A percentile compares a stretch with the other conserved stretches of the same genome.
Evolutionary conservation across 1,139 yeast species (phyloP).

Genomic region (Protomyces gravidus): DNA sequence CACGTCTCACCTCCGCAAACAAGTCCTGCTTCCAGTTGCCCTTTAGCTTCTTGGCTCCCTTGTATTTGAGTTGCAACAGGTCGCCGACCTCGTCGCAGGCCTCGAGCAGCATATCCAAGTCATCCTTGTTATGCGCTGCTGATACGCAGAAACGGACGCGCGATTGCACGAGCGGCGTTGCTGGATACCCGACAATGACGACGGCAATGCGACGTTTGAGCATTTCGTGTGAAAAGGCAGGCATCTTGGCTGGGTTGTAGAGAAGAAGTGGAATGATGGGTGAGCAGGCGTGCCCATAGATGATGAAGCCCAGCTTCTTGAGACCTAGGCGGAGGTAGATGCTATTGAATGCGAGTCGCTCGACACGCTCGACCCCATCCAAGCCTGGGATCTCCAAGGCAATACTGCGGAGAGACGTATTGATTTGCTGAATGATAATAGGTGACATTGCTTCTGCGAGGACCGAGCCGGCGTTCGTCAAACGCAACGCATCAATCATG

Average conservation of each 20-base stretch:
- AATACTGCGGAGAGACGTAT: constrained; percentile 71
- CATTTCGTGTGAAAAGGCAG: constrained; percentile 80
- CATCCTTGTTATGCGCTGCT: constrained; percentile 87
- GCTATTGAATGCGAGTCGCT: constrained; percentile 91
- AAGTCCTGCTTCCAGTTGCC: constrained; percentile 17
- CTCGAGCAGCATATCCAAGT: constrained; percentile 72
- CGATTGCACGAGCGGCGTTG: constrained; percentile 85
- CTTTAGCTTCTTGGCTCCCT: constrained; percentile 13
- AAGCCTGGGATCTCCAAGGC: constrained; percentile 82
- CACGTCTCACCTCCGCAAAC: constrained; percentile 2
- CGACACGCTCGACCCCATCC: constrained; percentile 85
- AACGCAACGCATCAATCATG: constrained; percentile 67
- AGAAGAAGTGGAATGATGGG: constrained; percentile 89
- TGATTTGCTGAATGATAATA: constrained; percentile 84
- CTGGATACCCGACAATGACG: constrained; percentile 96
- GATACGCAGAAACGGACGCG: constrained; percentile 92
- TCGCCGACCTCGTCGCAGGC: constrained; percentile 80
- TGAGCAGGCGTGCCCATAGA: constrained; percentile 91
- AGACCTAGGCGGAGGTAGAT: constrained; percentile 87
- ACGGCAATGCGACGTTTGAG: constrained; percentile 79
- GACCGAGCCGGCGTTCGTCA: constrained; percentile 65
- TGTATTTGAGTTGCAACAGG: constrained; percentile 58
- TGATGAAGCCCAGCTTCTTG: constrained; percentile 86
- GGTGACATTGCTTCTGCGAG: constrained; percentile 87
- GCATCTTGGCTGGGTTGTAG: constrained; percentile 90